Evolutionary conservation across 2,329 filamentous ascomycete species (phyloP).

Genomic region (Colletotrichum eleusines): DNA sequence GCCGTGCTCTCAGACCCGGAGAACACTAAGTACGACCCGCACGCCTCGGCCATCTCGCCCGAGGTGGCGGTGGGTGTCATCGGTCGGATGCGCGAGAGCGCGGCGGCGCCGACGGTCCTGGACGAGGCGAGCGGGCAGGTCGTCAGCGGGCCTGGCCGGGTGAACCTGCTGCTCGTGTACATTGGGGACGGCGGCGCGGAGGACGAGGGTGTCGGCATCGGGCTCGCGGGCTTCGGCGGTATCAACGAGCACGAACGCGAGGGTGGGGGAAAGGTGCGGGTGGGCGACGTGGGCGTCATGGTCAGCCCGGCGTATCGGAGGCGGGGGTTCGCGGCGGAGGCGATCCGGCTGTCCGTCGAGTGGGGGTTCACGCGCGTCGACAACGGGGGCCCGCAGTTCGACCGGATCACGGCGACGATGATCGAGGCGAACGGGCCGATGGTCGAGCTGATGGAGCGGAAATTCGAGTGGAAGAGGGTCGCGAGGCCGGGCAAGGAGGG

Average conservation of each 20-base stretch:
- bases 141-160: constrained; percentile 44
- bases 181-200: neutral
- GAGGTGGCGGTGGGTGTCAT: constrained; percentile 42
- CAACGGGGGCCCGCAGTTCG: constrained; percentile 47
- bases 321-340: constrained; percentile 46
- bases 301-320: constrained; percentile 45
- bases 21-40: constrained; percentile 41
- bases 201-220: constrained; percentile 42
- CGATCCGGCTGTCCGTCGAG: constrained; percentile 45
- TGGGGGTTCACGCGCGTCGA: constrained; percentile 45
- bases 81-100: constrained; percentile 45
- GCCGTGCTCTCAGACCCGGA: constrained; percentile 46
- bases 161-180: constrained; percentile 46
- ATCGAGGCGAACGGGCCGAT: constrained; percentile 45
- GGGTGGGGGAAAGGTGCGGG: constrained; percentile 39
- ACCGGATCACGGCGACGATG: constrained; percentile 47
- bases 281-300: constrained; percentile 48
- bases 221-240: constrained; percentile 48
- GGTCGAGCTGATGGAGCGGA: constrained; percentile 44
- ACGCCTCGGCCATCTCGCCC: constrained; percentile 39
- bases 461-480: constrained; percentile 44
- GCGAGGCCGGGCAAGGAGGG: constrained; percentile 38
- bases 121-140: constrained; percentile 29
- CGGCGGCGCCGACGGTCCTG: constrained; percentile 44
- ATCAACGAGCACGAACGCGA: constrained; percentile 45